Percentiles rank a stretch among this genome's conserved stretches.
These are phyloP conservation scores for Vanderwaltozyma yarrowii DNA, from an alignment of 805 yeast species.

Conservation along the genomic window DNA sequence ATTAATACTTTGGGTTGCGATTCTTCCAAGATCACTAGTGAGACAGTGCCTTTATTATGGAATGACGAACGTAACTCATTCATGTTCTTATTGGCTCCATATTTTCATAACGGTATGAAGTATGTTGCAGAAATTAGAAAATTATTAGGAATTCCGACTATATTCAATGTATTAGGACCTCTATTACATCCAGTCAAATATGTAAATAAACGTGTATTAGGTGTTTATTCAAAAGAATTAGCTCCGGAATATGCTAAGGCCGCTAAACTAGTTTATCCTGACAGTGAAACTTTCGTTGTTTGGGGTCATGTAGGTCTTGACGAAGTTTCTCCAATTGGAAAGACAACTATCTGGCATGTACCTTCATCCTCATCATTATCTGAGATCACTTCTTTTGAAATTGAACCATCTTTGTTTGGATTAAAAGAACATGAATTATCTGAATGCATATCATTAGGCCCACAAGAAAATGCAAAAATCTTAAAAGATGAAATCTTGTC, in stretches of 20 bases:
- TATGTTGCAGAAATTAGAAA: conserved; percentile 70
- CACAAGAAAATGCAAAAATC: conserved; percentile 67
- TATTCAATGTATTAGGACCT: conserved; percentile 92
- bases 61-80: conserved; percentile 31
- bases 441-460: conserved; percentile 74
- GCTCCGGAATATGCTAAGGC: conserved; percentile 84
- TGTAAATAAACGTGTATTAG: conserved; percentile 67
- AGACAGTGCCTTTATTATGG: conserved; percentile 47
- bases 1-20: conserved; percentile 77
- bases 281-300: conserved; percentile 65
- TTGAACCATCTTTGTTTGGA: conserved; percentile 74
- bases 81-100: conserved; percentile 83
- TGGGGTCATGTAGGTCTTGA: conserved; percentile 90
- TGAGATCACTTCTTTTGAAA: conserved; percentile 29
- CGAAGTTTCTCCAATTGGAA: conserved; percentile 86
- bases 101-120: conserved; percentile 88
- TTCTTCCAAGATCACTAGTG: conserved; percentile 52
- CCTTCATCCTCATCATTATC: conserved; percentile 23
- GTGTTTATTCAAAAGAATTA: conserved; percentile 71
- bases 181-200: conserved; percentile 81
- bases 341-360: conserved; percentile 70
- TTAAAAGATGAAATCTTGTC: conserved; percentile 31
- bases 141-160: conserved; percentile 78
- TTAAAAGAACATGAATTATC: conserved; percentile 59
- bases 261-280: conserved; percentile 43